phyloP scores from a whole-genome alignment of 768 basidiomycete genomes.

The Amanita inopinata region DNA sequence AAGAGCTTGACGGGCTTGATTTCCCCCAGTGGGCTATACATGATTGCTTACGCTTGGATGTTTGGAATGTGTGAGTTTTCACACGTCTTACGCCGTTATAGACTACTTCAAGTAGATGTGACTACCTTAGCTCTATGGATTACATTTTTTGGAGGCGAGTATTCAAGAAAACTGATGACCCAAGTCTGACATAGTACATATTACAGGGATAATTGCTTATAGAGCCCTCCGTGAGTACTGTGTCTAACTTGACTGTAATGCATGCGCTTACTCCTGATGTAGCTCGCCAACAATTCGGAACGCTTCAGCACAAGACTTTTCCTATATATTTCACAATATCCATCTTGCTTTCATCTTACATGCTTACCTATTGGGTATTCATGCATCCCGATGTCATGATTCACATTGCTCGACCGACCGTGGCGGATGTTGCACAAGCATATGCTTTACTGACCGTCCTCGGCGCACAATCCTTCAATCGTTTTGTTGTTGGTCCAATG shows the following conservation, averaged over 20 bases:
- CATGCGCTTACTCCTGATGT: neutral
- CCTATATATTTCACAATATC: constrained; percentile 66
- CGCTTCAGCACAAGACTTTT: constrained; percentile 65
- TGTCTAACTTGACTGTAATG: neutral
- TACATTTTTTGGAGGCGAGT: constrained; percentile 53
- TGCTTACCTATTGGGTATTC: constrained; percentile 49
- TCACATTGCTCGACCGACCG: constrained; percentile 33
- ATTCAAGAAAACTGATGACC: neutral
- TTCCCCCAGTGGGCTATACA: constrained; percentile 33
- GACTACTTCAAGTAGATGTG: neutral
- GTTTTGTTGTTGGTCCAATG: constrained; percentile 61
- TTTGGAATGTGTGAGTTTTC: constrained; percentile 58
- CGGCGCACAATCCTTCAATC: constrained; percentile 47
- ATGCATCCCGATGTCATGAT: constrained; percentile 47
- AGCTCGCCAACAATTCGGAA: constrained; percentile 67
- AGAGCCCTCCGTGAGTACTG: constrained; percentile 43
- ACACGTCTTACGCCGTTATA: neutral
- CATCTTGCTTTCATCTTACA: constrained; percentile 39
- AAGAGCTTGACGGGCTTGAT: constrained; percentile 23
- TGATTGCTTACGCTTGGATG: constrained; percentile 50
- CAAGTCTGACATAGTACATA: neutral
- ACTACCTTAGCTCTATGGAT: constrained; percentile 41
- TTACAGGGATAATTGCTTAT: constrained; percentile 48
- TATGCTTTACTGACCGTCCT: constrained; percentile 43
- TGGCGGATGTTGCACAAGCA: constrained; percentile 57